Percentiles rank a stretch among this genome's conserved stretches.
Evolutionary conservation across 176 grass and related monocot genomes (phyloP).

Genomic region (Oryza brachyantha): DNA sequence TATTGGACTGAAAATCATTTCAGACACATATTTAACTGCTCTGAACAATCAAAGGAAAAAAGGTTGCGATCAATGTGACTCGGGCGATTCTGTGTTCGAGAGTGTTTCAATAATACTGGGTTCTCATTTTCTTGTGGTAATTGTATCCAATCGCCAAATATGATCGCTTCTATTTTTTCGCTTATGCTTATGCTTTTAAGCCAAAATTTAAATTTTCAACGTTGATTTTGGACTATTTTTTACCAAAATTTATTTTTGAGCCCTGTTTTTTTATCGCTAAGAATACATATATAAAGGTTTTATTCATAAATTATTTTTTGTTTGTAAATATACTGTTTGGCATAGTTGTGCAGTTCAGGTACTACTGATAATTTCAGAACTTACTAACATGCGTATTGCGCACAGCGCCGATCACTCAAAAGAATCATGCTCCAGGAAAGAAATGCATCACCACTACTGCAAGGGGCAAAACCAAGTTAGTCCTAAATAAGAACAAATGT

Average conservation of each 20-base stretch:
- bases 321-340: too few species aligned
- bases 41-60: not conserved
- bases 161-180: too few species aligned
- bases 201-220: too few species aligned
- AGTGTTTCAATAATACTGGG: conserved; percentile 8
- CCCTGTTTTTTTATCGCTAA: too few species aligned
- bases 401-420: not conserved
- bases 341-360: not conserved
- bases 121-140: not conserved
- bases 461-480: not conserved
- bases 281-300: too few species aligned
- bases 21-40: not conserved
- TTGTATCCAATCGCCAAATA: too few species aligned
- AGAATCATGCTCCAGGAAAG: not conserved
- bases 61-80: conserved; percentile 9
- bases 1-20: conserved; percentile 32
- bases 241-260: too few species aligned
- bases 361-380: not conserved
- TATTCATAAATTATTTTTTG: too few species aligned
- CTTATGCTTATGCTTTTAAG: too few species aligned
- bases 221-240: too few species aligned
- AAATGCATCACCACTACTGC: too few species aligned
- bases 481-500: not conserved
- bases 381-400: not conserved
- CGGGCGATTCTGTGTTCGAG: not conserved